Evolutionary conservation across 1,284 basidiomycete species (phyloP).

Genomic region (Golubevia pallescens): DNA sequence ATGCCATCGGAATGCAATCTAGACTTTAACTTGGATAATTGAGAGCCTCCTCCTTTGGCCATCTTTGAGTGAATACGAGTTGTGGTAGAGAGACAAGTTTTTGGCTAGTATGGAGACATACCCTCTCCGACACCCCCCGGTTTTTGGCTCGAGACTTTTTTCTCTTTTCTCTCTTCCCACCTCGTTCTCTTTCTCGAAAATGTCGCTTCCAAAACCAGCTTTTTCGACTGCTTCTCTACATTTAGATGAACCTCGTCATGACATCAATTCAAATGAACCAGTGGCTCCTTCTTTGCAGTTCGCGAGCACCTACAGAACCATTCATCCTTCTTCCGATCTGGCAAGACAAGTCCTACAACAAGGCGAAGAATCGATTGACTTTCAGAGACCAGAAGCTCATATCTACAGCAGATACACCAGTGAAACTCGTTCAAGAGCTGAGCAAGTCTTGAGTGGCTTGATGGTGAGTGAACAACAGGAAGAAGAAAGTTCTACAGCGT

Average conservation of each 20-base stretch:
- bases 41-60: conserved; percentile 40
- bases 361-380: conserved; percentile 16
- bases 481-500: too few relatives aligned
- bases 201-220: too few relatives aligned
- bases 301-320: conserved; percentile 36
- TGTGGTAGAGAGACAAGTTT: too few relatives aligned
- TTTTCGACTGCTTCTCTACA: too few relatives aligned
- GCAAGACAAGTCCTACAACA: background rate
- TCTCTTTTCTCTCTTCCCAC: too few relatives aligned
- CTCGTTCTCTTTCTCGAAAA: too few relatives aligned
- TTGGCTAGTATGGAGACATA: too few relatives aligned
- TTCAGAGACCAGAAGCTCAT: conserved; percentile 39
- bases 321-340: conserved; percentile 10
- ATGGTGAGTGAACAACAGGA: conserved; percentile 18
- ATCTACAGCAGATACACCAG: conserved; percentile 55
- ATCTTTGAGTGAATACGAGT: too few relatives aligned
- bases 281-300: conserved; percentile 40
- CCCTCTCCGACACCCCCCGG: too few relatives aligned
- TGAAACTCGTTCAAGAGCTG: conserved; percentile 38
- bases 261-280: conserved; percentile 18
- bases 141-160: too few relatives aligned
- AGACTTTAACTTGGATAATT: conserved; percentile 58
- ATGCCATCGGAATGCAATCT: conserved; percentile 48
- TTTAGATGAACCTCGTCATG: too few relatives aligned
- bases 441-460: conserved; percentile 36